Base-by-base conservation (phyloP, 345 rosid genomes). In the Raphanus raphanistrum region DNA sequence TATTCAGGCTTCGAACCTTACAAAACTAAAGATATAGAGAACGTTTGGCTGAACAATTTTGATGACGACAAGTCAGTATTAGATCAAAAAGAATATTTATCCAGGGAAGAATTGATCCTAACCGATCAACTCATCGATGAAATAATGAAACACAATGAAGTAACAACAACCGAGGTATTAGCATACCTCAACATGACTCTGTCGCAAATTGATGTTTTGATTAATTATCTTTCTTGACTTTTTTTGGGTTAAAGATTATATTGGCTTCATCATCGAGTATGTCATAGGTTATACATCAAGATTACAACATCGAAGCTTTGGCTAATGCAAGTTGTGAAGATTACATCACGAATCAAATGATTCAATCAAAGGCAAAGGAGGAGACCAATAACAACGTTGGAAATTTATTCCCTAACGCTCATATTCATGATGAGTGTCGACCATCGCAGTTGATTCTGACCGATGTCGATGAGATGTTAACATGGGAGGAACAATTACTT, bases 371-470 rank as follows among this genome's bases (percentile, higher is more conserved):
- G 29, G 35, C 66, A 71, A 71, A 71, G 36, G 66, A 77, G 71
- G 71, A 77, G 76, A 17, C 60, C 28, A 65, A 65, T 71, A 70
- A 33, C 21, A 45, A 54, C 38, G 2, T 70, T 71, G 71, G 48
- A 70, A 63, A 13, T 27, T 17, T 52, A 35, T 28, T 54, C 50
- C 66, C 65, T 54, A 35, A 63, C 29, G 26, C 43, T 70, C 41
- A 50, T 48, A 62, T n/a, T 70, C 75, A 76, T 35, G 26, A 63
- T 62, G 75, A 76, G 45, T 52, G 63, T 63, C 65, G 58, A 62
- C 63, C 50, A 52, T 50, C 73, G 4, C 73, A 76, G 69, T 76
- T 63, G 64, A 63, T 63, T 63, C 11, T 64, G 15, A 54, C 59
- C 6, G 21, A 64, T 41, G 66, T 41, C 7, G n/a, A 65, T 57